Evolutionary conservation across 805 yeast genomes (phyloP).

Genomic region (Candida nanaspora): DNA sequence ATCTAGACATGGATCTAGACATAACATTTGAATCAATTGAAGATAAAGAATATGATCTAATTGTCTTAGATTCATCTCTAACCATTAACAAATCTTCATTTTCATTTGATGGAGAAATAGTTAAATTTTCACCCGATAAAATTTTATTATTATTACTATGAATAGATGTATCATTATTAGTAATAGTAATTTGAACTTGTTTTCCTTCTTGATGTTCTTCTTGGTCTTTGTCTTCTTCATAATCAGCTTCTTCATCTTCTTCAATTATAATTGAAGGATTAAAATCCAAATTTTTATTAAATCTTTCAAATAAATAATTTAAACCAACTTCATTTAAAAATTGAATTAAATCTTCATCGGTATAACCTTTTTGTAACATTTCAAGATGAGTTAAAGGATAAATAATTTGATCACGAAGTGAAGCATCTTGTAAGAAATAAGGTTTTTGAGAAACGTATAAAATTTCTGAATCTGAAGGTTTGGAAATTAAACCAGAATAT

Average conservation of each 20-base stretch:
- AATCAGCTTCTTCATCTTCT: neutral
- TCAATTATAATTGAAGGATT: conserved; percentile 18
- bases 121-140: conserved; percentile 25
- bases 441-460: conserved; percentile 81
- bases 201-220: neutral
- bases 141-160: too few species aligned
- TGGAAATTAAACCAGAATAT: conserved; percentile 73
- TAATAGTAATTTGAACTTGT: too few species aligned
- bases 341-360: conserved; percentile 61
- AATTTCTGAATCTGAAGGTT: conserved; percentile 63
- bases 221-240: neutral
- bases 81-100: conserved; percentile 15
- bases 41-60: neutral
- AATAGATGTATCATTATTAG: too few species aligned
- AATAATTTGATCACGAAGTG: conserved; percentile 84
- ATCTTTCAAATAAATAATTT: conserved; percentile 71
- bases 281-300: conserved; percentile 42
- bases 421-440: conserved; percentile 69
- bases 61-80: neutral
- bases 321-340: conserved; percentile 71
- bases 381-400: conserved; percentile 78
- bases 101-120: conserved; percentile 10
- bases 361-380: conserved; percentile 63
- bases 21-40: conserved; percentile 5
- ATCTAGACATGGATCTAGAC: neutral